Base-by-base conservation (phyloP, 352 stramenopile genomes). In the Pythium periplocum region DNA sequence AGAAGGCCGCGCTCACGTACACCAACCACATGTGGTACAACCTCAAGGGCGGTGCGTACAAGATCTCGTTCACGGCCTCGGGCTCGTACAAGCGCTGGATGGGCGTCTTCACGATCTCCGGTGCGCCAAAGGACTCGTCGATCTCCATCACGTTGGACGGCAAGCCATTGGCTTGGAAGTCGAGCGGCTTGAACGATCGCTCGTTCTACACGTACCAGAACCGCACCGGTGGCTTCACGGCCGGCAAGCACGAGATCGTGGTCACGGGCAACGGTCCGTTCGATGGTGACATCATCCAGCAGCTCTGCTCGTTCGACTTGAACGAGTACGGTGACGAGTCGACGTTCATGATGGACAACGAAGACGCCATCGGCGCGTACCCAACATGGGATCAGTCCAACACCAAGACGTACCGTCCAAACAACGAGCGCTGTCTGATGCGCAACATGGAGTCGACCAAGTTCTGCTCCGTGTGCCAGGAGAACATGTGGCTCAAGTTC, bases 401-500 rank as follows among this genome's bases (percentile, higher is more conserved):
- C 33, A 2, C 9, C 49, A 70, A 71, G 58, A 49, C 50, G 11
- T 65, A 60, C 33, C 68, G 68, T 10, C 68, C 68, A 7, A 48
- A 63, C 54, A 66, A 68, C 56, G 62, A 73, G 48, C 61, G 50
- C 37, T 77, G 68, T 55, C 45, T 73, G 33, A 73, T 77, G 68
- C 68, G 68, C 55, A 71, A 77, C 64, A 72, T 77, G 60, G 53
- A 34, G 35, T 68, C 62, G 50, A 59, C 57, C 1, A 36, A 30
- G n/a, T 77, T 77, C 45, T 77, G 68, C 61, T 9, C 9, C 30
- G 59, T 73, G 42, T 77, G 68, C 52, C 56, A 67, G 17, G 64
- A 73, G 55, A 71, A 71, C 45, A 71, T 75, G 61, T 75, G 66
- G 66, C 59, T 47, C 37, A 12, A 69, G 51, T 70, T 75, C 53